Percentiles rank a stretch among this genome's conserved stretches.
Conservation (phyloP, 1,284 basidiomycete species). For the Hemileia vastatrix region DNA sequence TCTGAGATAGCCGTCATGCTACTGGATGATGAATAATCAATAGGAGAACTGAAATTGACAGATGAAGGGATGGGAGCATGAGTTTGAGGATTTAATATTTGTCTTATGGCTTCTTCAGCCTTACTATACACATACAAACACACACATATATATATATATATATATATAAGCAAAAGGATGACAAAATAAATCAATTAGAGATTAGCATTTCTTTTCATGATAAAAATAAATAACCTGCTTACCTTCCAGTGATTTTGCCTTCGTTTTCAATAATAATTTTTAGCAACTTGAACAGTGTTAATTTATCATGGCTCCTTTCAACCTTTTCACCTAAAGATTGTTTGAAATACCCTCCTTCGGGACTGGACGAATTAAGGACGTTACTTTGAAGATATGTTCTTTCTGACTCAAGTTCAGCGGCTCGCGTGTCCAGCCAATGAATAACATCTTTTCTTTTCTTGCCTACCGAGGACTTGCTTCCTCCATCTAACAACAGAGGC, state of each 20-base stretch:
- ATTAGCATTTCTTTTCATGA: too few species aligned
- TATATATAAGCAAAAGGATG: neutral
- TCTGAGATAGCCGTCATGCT: neutral
- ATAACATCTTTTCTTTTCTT: constrained; percentile 20
- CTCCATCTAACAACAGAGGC: constrained; percentile 22
- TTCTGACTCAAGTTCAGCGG: constrained; percentile 13
- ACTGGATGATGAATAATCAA: neutral
- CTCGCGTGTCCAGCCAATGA: constrained; percentile 12
- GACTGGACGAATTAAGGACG: neutral
- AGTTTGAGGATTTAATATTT: too few species aligned
- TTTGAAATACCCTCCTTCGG: neutral
- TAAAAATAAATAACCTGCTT: too few species aligned
- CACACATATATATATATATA: neutral
- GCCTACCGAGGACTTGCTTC: constrained; percentile 17
- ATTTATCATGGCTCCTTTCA: constrained; percentile 13
- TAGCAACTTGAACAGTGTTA: constrained; percentile 17
- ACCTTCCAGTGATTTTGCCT: constrained; percentile 20
- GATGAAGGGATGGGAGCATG: neutral
- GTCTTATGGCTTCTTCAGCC: constrained; percentile 20
- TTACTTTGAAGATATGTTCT: constrained; percentile 13
- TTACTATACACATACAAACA: constrained; percentile 1
- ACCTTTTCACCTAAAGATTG: neutral
- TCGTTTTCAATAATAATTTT: constrained; percentile 22
- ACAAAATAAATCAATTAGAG: neutral
- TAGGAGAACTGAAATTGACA: neutral